Conservation (phyloP, 2,329 filamentous ascomycete genomes). For the Botrytis deweyae region DNA sequence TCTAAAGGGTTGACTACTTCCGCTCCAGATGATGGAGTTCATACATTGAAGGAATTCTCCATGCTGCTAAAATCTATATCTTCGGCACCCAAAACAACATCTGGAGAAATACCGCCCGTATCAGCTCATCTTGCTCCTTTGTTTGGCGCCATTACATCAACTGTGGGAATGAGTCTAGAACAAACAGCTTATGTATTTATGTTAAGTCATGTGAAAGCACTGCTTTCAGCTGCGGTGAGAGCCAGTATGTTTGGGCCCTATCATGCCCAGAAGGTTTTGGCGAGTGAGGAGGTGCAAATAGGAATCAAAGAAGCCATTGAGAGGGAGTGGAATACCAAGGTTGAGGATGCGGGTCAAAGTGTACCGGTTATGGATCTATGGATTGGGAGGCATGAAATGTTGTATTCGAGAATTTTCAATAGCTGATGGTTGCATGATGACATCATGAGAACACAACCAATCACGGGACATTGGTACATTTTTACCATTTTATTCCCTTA, state of each 20-base stretch:
- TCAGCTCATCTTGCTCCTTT: constrained; percentile 70
- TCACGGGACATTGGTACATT: not conserved
- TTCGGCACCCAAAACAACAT: constrained; percentile 21
- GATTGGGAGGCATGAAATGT: constrained; percentile 77
- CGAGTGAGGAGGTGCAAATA: constrained; percentile 55
- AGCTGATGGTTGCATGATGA: constrained; percentile 49
- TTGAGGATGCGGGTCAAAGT: constrained; percentile 70
- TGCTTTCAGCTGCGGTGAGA: constrained; percentile 74
- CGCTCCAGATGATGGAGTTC: constrained; percentile 31
- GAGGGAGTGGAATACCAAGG: constrained; percentile 56
- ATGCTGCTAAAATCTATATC: constrained; percentile 31
- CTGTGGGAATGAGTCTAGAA: constrained; percentile 58
- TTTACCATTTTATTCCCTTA: not conserved
- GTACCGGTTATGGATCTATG: constrained; percentile 79
- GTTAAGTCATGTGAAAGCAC: constrained; percentile 72
- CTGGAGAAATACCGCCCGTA: constrained; percentile 43
- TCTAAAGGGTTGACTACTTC: constrained; percentile 25
- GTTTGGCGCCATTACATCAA: constrained; percentile 63
- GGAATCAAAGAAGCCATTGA: constrained; percentile 59
- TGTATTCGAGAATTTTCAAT: constrained; percentile 87
- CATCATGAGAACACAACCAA: not conserved
- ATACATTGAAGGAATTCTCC: constrained; percentile 35
- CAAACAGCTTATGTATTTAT: constrained; percentile 75
- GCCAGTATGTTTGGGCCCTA: constrained; percentile 79
- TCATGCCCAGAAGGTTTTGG: constrained; percentile 72